Evolutionary conservation across 2,329 filamentous ascomycete genomes (phyloP).

Genomic region (Grosmannia penicillata): DNA sequence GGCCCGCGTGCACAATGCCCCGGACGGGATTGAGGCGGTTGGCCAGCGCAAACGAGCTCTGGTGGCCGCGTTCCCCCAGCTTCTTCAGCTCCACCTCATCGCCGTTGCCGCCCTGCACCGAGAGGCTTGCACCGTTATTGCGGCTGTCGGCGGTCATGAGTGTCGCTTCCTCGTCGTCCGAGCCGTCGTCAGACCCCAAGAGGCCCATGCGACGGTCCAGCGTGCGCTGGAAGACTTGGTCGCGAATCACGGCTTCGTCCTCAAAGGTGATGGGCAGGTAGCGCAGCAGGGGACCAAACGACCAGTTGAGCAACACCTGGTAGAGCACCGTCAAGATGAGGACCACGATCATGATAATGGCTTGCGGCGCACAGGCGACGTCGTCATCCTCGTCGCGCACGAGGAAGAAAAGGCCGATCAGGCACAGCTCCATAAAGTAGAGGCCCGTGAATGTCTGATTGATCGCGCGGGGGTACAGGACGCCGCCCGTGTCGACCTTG

Average conservation of each 20-base stretch:
- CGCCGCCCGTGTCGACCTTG: conserved; percentile 76
- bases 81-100: conserved; percentile 22
- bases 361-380: conserved; percentile 57
- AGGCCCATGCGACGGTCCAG: conserved; percentile 58
- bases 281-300: conserved; percentile 72
- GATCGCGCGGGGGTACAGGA: conserved; percentile 82
- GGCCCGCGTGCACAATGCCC: conserved; percentile 31
- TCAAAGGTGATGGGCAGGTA: conserved; percentile 92
- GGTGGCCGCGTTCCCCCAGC: conserved; percentile 10
- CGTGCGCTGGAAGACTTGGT: conserved; percentile 72
- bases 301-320: conserved; percentile 65
- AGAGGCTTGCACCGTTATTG: neutral
- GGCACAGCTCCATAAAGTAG: conserved; percentile 84
- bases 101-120: conserved; percentile 6
- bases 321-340: conserved; percentile 58
- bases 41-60: conserved; percentile 11
- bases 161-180: conserved; percentile 20
- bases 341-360: conserved; percentile 68
- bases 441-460: conserved; percentile 92
- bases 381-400: conserved; percentile 39
- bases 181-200: conserved; percentile 26
- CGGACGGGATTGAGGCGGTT: conserved; percentile 25
- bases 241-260: conserved; percentile 83
- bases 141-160: conserved; percentile 12
- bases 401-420: conserved; percentile 83